A percentile compares a stretch with the other conserved stretches of the same genome.
These are phyloP conservation scores for Trypanosoma brucei DNA, from an alignment of 208 protist genomes.

Conservation along the genomic window DNA sequence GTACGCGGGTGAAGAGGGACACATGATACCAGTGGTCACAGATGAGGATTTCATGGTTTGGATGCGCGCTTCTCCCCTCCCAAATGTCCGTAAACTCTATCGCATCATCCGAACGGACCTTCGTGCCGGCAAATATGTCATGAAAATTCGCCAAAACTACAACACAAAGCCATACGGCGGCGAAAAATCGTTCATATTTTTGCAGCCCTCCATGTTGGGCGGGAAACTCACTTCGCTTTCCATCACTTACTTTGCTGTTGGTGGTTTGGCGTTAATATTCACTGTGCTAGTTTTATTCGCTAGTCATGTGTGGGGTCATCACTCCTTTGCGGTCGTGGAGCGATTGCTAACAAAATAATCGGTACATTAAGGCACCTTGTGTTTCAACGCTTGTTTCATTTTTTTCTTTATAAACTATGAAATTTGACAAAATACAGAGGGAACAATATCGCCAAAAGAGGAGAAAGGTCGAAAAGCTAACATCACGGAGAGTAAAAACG, in stretches of 20 bases:
- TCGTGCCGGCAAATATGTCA: slow-evolving; percentile 76
- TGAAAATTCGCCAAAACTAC: slow-evolving; percentile 91
- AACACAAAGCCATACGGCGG: slow-evolving; percentile 89
- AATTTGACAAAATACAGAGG: too few relatives aligned
- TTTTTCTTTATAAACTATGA: too few relatives aligned
- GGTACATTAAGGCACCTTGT: too few relatives aligned
- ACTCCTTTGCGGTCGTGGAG: slow-evolving; percentile 4
- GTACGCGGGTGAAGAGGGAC: slow-evolving; percentile 79
- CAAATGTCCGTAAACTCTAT: slow-evolving; percentile 98
- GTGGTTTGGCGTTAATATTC: slow-evolving; percentile 76
- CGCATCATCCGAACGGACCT: slow-evolving; percentile 87
- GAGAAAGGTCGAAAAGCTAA: too few relatives aligned
- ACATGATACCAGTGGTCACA: slow-evolving; percentile 75
- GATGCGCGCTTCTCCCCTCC: slow-evolving; percentile 94
- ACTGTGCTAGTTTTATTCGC: slow-evolving; percentile 70
- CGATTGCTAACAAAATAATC: too few relatives aligned
- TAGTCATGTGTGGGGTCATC: slow-evolving; percentile 29
- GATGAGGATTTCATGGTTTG: slow-evolving; percentile 99
- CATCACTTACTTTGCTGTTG: slow-evolving; percentile 91
- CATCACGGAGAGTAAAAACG: too few relatives aligned
- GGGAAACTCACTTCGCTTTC: slow-evolving; percentile 94
- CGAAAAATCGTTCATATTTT: slow-evolving; percentile 93
- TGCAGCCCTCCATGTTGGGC: slow-evolving; percentile 92
- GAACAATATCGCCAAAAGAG: too few relatives aligned
- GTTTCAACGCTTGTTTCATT: too few relatives aligned